Evolutionary conservation across 176 grass and related monocot genomes (phyloP).

Genomic region (Avena insularis): DNA sequence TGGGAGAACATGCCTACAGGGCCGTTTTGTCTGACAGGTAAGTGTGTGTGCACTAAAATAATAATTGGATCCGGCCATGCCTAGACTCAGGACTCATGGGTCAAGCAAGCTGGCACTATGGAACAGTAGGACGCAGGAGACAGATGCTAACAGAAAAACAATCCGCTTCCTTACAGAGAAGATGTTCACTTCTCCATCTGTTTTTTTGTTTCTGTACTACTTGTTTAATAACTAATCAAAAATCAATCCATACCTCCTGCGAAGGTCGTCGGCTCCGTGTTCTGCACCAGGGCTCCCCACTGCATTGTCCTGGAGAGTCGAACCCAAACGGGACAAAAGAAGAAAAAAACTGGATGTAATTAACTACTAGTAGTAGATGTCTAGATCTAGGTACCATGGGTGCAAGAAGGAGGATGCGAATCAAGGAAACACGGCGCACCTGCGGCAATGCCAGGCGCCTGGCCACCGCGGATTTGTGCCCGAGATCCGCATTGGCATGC

Average conservation of each 20-base stretch:
- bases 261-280: constrained; percentile 18
- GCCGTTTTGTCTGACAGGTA: constrained; percentile 38
- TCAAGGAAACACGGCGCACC: constrained; percentile 19
- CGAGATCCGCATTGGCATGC: constrained; percentile 73
- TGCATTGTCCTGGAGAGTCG: constrained; percentile 37
- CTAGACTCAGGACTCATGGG: neutral
- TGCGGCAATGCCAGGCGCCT: constrained; percentile 55
- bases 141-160: constrained; percentile 5
- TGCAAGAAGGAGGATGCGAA: constrained; percentile 20
- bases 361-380: neutral
- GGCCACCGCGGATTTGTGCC: constrained; percentile 19
- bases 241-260: constrained; percentile 46
- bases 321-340: neutral
- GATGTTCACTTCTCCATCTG: neutral
- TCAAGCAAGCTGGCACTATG: constrained; percentile 53
- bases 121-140: constrained; percentile 35
- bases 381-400: constrained; percentile 47
- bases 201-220: neutral
- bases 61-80: constrained; percentile 44
- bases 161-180: neutral
- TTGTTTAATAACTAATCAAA: constrained; percentile 28
- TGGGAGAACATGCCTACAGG: constrained; percentile 46
- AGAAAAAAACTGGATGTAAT: neutral
- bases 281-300: constrained; percentile 30
- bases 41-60: constrained; percentile 35